These are phyloP conservation scores for Ochromonas danica DNA, from an alignment of 108 stramenopile genomes.

Conservation along the genomic window DNA sequence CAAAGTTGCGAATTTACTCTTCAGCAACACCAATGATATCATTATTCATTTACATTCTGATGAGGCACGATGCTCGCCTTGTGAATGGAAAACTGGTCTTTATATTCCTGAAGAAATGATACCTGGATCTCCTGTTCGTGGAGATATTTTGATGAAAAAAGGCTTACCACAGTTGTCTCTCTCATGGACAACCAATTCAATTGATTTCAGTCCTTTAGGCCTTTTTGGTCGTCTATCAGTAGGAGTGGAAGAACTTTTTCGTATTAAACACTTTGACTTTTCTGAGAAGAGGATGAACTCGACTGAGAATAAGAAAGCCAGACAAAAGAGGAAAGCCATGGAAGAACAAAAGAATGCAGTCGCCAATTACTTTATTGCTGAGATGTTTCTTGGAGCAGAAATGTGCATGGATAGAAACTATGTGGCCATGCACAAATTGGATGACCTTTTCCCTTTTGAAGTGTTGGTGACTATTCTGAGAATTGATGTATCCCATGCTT, in stretches of 20 bases:
- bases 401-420: slow-evolving; percentile 48
- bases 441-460: slow-evolving; percentile 27
- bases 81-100: background rate
- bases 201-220: slow-evolving; percentile 36
- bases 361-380: slow-evolving; percentile 44
- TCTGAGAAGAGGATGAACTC: background rate
- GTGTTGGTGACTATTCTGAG: slow-evolving; percentile 36
- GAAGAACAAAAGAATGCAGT: slow-evolving; percentile 17
- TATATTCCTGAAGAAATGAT: slow-evolving; percentile 10
- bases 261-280: background rate
- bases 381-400: slow-evolving; percentile 45
- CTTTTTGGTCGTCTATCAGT: slow-evolving; percentile 27
- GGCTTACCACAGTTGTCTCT: slow-evolving; percentile 30
- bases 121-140: slow-evolving; percentile 17
- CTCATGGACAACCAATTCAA: slow-evolving; percentile 35
- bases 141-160: background rate
- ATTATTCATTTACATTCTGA: slow-evolving; percentile 31
- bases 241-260: slow-evolving; percentile 8
- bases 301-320: background rate
- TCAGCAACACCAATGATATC: slow-evolving; percentile 30
- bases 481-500: slow-evolving; percentile 3
- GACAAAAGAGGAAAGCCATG: background rate
- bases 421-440: slow-evolving; percentile 39
- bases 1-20: slow-evolving; percentile 32
- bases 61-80: background rate